Evolutionary conservation across 2,329 filamentous ascomycete species (phyloP).

Genomic region (Fusarium floridanum): DNA sequence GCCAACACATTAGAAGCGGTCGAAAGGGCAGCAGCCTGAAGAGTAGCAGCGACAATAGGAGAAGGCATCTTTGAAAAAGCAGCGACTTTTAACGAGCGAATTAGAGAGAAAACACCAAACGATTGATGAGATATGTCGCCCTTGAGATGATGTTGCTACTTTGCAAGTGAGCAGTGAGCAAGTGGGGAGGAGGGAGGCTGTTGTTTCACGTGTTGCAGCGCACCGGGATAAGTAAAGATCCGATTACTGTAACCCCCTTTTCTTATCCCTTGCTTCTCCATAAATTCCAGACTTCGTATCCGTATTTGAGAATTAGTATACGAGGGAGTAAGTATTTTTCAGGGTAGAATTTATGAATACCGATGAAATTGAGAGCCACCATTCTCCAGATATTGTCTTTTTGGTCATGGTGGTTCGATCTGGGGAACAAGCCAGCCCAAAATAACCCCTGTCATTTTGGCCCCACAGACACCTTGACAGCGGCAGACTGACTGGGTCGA

Average conservation of each 20-base stretch:
- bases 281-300: background rate
- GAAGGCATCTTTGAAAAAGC: conserved; percentile 57
- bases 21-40: conserved; percentile 66
- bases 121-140: background rate
- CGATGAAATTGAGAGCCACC: background rate
- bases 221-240: conserved; percentile 22
- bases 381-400: background rate
- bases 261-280: conserved; percentile 2
- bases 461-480: background rate
- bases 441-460: background rate
- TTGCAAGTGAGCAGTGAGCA: background rate
- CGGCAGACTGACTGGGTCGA: no score
- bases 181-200: background rate
- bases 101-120: background rate
- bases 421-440: background rate
- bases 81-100: conserved; percentile 12
- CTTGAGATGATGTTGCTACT: background rate
- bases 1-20: conserved; percentile 67
- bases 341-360: background rate
- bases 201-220: conserved; percentile 6
- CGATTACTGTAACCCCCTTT: conserved; percentile 8
- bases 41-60: conserved; percentile 64
- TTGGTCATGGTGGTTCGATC: background rate
- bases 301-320: background rate
- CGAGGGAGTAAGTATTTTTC: background rate